Conservation (phyloP, 192 early-diverging fungal species). For the Gonapodya sp. region DNA sequence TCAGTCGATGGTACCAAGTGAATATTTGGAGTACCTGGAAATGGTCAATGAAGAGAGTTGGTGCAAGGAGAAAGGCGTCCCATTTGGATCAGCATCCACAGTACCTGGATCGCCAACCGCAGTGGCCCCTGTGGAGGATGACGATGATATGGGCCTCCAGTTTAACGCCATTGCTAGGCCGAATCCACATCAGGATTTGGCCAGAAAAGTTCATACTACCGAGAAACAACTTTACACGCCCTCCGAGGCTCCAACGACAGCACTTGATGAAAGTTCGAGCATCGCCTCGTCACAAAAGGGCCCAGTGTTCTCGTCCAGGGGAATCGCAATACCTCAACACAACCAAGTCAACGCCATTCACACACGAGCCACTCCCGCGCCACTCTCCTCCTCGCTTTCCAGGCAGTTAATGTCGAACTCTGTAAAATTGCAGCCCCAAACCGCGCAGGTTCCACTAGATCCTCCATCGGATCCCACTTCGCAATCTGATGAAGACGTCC, state of each 20-base stretch:
- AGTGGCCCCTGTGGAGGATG: background rate
- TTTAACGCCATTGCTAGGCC: background rate
- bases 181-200: too few species aligned
- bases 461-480: background rate
- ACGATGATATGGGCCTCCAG: background rate
- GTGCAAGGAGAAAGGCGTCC: background rate
- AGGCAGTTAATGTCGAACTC: background rate
- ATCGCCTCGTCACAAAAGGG: background rate
- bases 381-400: background rate
- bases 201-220: background rate
- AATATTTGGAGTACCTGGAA: slow-evolving; percentile 6
- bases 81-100: background rate
- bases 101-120: background rate
- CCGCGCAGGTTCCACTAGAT: background rate
- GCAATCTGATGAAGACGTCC: background rate
- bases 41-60: background rate
- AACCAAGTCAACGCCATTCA: background rate
- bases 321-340: background rate
- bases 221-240: background rate
- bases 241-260: background rate
- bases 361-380: background rate
- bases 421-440: background rate
- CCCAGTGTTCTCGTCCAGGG: background rate
- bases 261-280: background rate
- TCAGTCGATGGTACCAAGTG: background rate